A percentile compares a stretch with the other conserved stretches of the same genome.
phyloP scores from a whole-genome alignment of 768 basidiomycete species.

The Agaricus sinodeliciosus region DNA sequence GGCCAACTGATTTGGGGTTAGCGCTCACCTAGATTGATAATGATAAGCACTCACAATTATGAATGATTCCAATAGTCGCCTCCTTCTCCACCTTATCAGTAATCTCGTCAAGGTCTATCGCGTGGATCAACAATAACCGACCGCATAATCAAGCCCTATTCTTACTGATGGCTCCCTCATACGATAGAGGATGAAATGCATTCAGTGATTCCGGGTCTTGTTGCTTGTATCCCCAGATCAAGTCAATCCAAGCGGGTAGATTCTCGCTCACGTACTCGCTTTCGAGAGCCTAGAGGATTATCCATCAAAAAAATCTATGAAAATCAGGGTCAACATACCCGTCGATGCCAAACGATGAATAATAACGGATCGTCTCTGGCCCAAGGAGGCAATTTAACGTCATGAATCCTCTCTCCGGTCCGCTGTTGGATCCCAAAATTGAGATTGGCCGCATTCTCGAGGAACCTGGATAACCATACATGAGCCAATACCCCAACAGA shows the following conservation, averaged over 20 bases:
- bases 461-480: constrained; percentile 46
- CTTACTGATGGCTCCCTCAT: constrained; percentile 82
- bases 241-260: constrained; percentile 86
- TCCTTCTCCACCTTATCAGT: constrained; percentile 83
- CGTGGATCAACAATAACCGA: not conserved
- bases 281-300: constrained; percentile 67
- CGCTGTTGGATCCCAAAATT: constrained; percentile 74
- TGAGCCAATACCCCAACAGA: not conserved
- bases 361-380: constrained; percentile 77
- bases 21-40: not conserved
- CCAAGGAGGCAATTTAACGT: constrained; percentile 90
- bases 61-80: constrained; percentile 91
- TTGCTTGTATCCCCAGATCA: constrained; percentile 89
- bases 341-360: constrained; percentile 75
- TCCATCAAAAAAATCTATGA: not conserved
- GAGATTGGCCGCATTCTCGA: constrained; percentile 73
- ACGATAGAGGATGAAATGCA: constrained; percentile 89
- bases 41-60: constrained; percentile 62
- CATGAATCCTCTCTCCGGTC: constrained; percentile 73
- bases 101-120: constrained; percentile 76
- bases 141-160: not conserved
- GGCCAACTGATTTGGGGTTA: constrained; percentile 54
- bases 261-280: constrained; percentile 81
- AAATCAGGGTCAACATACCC: constrained; percentile 31
- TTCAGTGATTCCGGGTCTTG: constrained; percentile 71